Percentiles rank a stretch among this genome's conserved stretches.
Evolutionary conservation across 108 stramenopile genomes (phyloP).

Genomic region (Cyclotella kingstonii): DNA sequence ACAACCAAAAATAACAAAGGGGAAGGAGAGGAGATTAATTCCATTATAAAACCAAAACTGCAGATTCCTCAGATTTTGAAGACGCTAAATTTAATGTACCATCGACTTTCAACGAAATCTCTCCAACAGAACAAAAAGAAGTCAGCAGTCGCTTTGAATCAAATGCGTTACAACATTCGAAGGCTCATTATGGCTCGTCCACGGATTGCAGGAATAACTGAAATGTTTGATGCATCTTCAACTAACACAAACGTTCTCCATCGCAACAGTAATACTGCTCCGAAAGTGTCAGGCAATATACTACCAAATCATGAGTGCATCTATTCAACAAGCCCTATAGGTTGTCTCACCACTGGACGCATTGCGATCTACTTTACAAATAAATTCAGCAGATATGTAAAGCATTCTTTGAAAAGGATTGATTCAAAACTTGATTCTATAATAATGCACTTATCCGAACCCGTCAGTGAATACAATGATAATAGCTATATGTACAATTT

Average conservation of each 20-base stretch:
- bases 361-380: conserved; percentile 43
- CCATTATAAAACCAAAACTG: too few species aligned
- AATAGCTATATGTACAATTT: conserved; percentile 12
- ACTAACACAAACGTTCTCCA: too few species aligned
- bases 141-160: conserved; percentile 32
- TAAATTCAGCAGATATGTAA: conserved; percentile 28
- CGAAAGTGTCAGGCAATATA: too few species aligned
- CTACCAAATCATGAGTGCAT: too few species aligned
- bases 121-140: conserved; percentile 27
- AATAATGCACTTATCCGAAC: conserved; percentile 21
- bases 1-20: not conserved
- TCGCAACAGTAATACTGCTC: too few species aligned
- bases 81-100: conserved; percentile 28
- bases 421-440: conserved; percentile 47
- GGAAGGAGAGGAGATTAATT: not conserved
- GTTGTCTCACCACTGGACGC: conserved; percentile 55
- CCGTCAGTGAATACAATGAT: conserved; percentile 22
- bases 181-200: conserved; percentile 23
- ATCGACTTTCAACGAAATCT: conserved; percentile 35
- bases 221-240: too few species aligned
- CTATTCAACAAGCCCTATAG: conserved; percentile 57
- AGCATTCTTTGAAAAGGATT: conserved; percentile 26
- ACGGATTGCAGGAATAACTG: conserved; percentile 13
- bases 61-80: conserved; percentile 28
- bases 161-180: conserved; percentile 29